phyloP scores from a whole-genome alignment of 371 early-diverging fungal genomes.

The Nosema muscidifuracis region DNA sequence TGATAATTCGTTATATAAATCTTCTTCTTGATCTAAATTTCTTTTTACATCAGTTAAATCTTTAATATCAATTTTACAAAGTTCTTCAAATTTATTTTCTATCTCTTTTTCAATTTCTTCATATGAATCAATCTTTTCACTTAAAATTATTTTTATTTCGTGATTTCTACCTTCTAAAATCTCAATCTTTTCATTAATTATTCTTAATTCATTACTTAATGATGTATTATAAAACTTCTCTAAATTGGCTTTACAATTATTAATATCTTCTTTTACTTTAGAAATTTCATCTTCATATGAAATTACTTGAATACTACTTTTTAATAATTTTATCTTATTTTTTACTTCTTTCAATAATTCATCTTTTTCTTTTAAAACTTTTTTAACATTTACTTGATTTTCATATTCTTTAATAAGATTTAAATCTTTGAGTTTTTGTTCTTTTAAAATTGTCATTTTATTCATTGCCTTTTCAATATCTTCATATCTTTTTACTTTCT shows the following conservation, averaged over 20 bases:
- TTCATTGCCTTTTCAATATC: conserved; percentile 32
- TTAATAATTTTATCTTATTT: not conserved
- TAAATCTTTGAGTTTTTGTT: conserved; percentile 13
- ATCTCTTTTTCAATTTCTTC: conserved; percentile 26
- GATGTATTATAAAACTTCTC: not conserved
- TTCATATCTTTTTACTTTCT: conserved; percentile 26
- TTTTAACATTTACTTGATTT: not conserved
- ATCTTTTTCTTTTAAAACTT: not conserved
- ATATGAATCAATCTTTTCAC: not conserved
- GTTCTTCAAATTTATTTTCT: conserved; percentile 2
- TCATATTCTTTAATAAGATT: conserved; percentile 7
- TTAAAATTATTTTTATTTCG: conserved; percentile 39
- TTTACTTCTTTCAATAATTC: conserved; percentile 13
- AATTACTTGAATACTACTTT: not conserved
- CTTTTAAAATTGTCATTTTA: conserved; percentile 24
- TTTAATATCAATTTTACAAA: conserved; percentile 13
- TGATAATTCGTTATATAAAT: conserved; percentile 10
- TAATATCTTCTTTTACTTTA: not conserved
- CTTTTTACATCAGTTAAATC: conserved; percentile 22
- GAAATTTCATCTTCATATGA: not conserved
- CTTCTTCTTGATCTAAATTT: conserved; percentile 20
- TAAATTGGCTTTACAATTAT: not conserved
- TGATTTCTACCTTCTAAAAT: conserved; percentile 49
- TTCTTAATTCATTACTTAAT: conserved; percentile 9
- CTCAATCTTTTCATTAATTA: conserved; percentile 45